phyloP scores from a whole-genome alignment of 768 basidiomycete genomes.

The Lanmaoa rubissima region DNA sequence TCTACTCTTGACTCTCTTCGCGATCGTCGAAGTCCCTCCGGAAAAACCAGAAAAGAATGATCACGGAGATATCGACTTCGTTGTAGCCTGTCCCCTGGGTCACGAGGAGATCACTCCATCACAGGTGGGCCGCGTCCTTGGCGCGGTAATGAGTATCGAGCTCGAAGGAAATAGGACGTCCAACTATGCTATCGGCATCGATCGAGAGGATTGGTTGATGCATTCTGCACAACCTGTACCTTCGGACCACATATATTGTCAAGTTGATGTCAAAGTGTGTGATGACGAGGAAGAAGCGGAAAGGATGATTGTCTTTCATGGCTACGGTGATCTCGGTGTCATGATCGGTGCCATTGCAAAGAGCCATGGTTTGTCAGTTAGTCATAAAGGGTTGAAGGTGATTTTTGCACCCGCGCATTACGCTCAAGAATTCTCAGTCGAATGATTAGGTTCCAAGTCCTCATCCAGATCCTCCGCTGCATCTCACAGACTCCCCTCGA shows the following conservation, averaged over 20 bases:
- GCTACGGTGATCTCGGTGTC: constrained; percentile 73
- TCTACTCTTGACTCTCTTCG: constrained; percentile 46
- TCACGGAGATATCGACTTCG: constrained; percentile 69
- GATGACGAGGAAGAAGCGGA: constrained; percentile 48
- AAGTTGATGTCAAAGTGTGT: constrained; percentile 69
- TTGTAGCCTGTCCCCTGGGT: constrained; percentile 48
- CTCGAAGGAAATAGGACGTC: constrained; percentile 55
- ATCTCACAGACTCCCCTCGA: constrained; percentile 49
- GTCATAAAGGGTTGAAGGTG: constrained; percentile 60
- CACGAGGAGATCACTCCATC: constrained; percentile 32
- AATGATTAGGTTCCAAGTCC: constrained; percentile 29
- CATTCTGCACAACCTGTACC: constrained; percentile 4
- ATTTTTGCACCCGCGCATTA: not conserved
- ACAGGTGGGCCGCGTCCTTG: constrained; percentile 40
- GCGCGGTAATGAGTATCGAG: constrained; percentile 46
- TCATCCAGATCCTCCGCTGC: constrained; percentile 38
- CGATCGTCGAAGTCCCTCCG: constrained; percentile 49
- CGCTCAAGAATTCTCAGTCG: constrained; percentile 12
- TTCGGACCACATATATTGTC: constrained; percentile 28
- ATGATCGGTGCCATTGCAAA: constrained; percentile 58
- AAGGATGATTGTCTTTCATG: constrained; percentile 52
- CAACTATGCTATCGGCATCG: constrained; percentile 57
- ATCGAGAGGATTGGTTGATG: constrained; percentile 38
- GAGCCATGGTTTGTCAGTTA: constrained; percentile 49
- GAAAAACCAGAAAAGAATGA: constrained; percentile 67